Percentiles rank a stretch among this genome's conserved stretches.
Conservation (phyloP, 2,329 filamentous ascomycete genomes). For the Cucurbitaria berberidis region DNA sequence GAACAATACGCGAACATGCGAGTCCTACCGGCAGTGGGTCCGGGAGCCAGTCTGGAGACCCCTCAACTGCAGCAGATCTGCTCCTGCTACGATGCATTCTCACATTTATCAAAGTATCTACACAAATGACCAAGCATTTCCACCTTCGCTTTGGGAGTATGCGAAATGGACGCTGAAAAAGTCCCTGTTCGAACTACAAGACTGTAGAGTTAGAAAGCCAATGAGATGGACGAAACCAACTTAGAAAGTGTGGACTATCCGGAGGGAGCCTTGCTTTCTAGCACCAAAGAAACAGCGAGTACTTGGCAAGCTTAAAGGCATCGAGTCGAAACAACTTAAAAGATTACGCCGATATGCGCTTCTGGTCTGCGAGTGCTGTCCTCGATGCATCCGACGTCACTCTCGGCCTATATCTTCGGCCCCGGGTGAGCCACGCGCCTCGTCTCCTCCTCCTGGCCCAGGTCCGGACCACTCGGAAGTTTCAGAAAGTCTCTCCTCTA, state of each 20-base stretch:
- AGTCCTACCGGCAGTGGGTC: neutral
- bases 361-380: neutral
- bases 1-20: neutral
- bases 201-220: neutral
- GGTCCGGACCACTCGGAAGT: no score
- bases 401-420: neutral
- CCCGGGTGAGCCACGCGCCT: neutral
- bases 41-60: neutral
- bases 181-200: neutral
- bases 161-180: neutral
- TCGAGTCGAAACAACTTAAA: neutral
- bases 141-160: neutral
- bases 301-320: neutral
- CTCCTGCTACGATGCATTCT: neutral
- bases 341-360: no score
- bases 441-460: no score
- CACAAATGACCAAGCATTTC: no score
- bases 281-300: neutral
- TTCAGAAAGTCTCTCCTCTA: no score
- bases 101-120: neutral
- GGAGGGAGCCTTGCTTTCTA: neutral
- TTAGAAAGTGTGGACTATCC: neutral
- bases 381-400: neutral
- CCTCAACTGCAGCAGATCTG: neutral
- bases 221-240: neutral